These are phyloP conservation scores for Pichia membranifaciens DNA, from an alignment of 805 yeast genomes.

Conservation along the genomic window DNA sequence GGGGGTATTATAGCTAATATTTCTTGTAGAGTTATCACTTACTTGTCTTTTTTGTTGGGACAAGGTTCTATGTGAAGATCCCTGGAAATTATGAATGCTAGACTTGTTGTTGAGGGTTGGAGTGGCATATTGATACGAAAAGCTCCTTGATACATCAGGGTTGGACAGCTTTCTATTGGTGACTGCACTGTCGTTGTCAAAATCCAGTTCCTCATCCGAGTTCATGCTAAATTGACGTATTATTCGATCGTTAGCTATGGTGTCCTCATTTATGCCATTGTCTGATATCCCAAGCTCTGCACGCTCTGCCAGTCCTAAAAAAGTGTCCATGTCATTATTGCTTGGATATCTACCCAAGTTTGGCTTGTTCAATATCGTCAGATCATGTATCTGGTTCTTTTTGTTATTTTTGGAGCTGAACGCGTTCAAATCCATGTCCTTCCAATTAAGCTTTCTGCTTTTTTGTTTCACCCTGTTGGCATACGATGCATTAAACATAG, in stretches of 20 bases:
- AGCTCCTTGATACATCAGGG: conserved; percentile 6
- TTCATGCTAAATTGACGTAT: conserved; percentile 2
- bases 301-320: background rate
- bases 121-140: conserved; percentile 11
- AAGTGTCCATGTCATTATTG: background rate
- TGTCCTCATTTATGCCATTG: background rate
- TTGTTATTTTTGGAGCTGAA: conserved; percentile 5
- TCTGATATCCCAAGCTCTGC: background rate
- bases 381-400: conserved; percentile 18
- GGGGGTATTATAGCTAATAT: conserved; percentile 8
- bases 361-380: conserved; percentile 24
- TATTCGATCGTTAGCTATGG: background rate
- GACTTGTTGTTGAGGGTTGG: conserved; percentile 12
- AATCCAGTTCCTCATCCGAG: conserved; percentile 3
- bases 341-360: conserved; percentile 7
- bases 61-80: conserved; percentile 5
- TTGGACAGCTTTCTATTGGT: conserved; percentile 4
- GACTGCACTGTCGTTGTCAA: background rate
- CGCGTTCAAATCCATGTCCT: conserved; percentile 16
- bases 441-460: conserved; percentile 28
- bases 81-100: conserved; percentile 5
- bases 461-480: conserved; percentile 24
- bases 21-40: conserved; percentile 1
- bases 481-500: conserved; percentile 26
- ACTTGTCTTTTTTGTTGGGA: conserved; percentile 8